These are phyloP conservation scores for Lactarius vividus DNA, from an alignment of 768 basidiomycete species.

Conservation along the genomic window DNA sequence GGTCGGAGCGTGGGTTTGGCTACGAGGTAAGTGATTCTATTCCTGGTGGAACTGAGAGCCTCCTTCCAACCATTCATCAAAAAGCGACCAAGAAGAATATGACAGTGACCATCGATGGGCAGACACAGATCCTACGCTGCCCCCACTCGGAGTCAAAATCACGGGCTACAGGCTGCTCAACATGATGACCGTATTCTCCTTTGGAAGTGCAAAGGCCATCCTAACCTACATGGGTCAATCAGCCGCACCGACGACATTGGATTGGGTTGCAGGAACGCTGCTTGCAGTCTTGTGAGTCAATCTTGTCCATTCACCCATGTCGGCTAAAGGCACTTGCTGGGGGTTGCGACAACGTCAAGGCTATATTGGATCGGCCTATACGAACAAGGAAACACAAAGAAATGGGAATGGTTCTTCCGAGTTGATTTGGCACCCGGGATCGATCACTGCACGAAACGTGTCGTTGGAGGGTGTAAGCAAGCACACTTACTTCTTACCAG, in stretches of 20 bases:
- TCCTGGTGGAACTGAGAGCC: background rate
- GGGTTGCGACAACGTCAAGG: background rate
- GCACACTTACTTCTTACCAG: background rate
- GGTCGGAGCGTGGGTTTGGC: too few species aligned
- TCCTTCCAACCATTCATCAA: background rate
- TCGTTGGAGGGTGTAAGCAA: conserved; percentile 14
- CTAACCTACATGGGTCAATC: conserved; percentile 7
- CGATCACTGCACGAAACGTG: background rate
- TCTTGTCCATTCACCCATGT: background rate
- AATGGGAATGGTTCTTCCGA: conserved; percentile 12
- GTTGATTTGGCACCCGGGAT: conserved; percentile 8
- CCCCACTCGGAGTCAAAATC: conserved; percentile 13
- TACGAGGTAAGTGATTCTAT: background rate
- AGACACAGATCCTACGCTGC: background rate
- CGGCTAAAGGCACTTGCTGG: background rate
- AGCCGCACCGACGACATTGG: conserved; percentile 5
- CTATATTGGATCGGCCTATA: conserved; percentile 11
- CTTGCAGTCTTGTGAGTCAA: conserved; percentile 3
- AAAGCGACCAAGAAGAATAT: background rate
- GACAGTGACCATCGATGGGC: background rate
- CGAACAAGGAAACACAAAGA: background rate
- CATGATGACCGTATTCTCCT: background rate
- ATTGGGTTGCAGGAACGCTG: conserved; percentile 2
- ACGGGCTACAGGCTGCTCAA: conserved; percentile 10
- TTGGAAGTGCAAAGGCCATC: conserved; percentile 4